Percentiles rank a stretch among this genome's conserved stretches.
Conservation (phyloP, 2,329 filamentous ascomycete genomes). For the Cytospora schulzeri region DNA sequence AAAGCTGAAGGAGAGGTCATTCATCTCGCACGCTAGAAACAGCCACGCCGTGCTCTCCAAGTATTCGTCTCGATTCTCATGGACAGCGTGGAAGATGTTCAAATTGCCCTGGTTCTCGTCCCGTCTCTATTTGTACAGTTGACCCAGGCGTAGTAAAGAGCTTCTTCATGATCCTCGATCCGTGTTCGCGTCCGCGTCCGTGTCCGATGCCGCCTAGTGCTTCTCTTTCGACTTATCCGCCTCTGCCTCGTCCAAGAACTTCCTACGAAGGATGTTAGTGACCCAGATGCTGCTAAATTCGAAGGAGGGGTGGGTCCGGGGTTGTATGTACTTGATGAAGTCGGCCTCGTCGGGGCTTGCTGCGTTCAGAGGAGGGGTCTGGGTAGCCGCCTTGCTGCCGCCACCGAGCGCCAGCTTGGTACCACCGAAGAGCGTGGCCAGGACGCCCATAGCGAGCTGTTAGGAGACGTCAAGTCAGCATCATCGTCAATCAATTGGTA, state of each 20-base stretch:
- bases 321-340: slow-evolving; percentile 61
- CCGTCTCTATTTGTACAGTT: slow-evolving; percentile 26
- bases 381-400: slow-evolving; percentile 46
- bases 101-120: slow-evolving; percentile 18
- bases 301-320: slow-evolving; percentile 21
- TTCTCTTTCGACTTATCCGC: slow-evolving; percentile 46
- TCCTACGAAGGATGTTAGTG: slow-evolving; percentile 39
- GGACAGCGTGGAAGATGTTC: slow-evolving; percentile 15
- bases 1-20: background rate
- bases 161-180: slow-evolving; percentile 4
- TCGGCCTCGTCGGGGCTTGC: slow-evolving; percentile 64
- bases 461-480: slow-evolving; percentile 30
- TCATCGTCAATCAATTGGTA: slow-evolving; percentile 24
- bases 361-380: slow-evolving; percentile 62
- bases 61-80: background rate
- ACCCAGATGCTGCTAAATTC: background rate
- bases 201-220: slow-evolving; percentile 39
- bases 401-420: slow-evolving; percentile 48
- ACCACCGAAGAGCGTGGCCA: slow-evolving; percentile 54
- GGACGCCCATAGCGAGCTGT: slow-evolving; percentile 61
- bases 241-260: slow-evolving; percentile 50
- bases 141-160: slow-evolving; percentile 9
- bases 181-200: background rate
- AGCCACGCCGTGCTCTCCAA: background rate
- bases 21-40: background rate